Evolutionary conservation across 139 green algal genomes (phyloP).

Genomic region (Edaphochlamys debaryana): DNA sequence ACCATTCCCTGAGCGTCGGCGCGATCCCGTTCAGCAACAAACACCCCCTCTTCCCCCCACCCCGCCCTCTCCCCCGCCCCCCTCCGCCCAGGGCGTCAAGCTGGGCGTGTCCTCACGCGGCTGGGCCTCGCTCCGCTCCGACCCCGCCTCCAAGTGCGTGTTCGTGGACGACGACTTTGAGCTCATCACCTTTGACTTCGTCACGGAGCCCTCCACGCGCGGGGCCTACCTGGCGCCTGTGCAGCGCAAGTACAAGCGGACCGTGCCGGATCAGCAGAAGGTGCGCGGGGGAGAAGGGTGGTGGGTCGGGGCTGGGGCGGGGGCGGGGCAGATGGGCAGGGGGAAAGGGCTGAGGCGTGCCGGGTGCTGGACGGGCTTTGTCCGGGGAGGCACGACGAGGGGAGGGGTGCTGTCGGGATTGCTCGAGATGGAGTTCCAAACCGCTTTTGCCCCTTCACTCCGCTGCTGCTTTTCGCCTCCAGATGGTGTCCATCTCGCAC

Average conservation of each 20-base stretch:
- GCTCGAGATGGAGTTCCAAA: too few relatives aligned
- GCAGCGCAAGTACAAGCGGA: constrained; percentile 50
- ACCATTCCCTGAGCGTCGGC: too few relatives aligned
- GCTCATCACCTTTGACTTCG: constrained; percentile 85
- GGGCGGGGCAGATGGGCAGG: too few relatives aligned
- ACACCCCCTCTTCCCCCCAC: too few relatives aligned
- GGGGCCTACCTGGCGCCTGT: constrained; percentile 62
- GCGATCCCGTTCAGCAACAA: too few relatives aligned
- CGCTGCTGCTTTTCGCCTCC: background rate
- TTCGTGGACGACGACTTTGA: constrained; percentile 75
- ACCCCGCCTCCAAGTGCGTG: constrained; percentile 49
- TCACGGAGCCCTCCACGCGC: constrained; percentile 69
- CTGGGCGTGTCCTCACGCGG: constrained; percentile 71
- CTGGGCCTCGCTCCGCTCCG: constrained; percentile 68
- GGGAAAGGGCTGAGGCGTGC: too few relatives aligned
- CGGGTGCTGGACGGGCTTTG: too few relatives aligned
- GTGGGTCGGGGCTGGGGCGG: too few relatives aligned
- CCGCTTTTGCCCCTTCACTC: background rate
- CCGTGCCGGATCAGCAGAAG: constrained; percentile 37
- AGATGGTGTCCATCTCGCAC: constrained; percentile 42
- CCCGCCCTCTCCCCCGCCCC: too few relatives aligned
- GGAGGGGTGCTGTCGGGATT: too few relatives aligned
- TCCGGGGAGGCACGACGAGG: too few relatives aligned
- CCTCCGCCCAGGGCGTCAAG: constrained; percentile 64
- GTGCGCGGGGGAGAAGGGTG: background rate